Evolutionary conservation across 192 early-diverging fungal genomes (phyloP), one percentile per base, ranked within the genome.

Genomic region (Entomortierella parvispora): DNA sequence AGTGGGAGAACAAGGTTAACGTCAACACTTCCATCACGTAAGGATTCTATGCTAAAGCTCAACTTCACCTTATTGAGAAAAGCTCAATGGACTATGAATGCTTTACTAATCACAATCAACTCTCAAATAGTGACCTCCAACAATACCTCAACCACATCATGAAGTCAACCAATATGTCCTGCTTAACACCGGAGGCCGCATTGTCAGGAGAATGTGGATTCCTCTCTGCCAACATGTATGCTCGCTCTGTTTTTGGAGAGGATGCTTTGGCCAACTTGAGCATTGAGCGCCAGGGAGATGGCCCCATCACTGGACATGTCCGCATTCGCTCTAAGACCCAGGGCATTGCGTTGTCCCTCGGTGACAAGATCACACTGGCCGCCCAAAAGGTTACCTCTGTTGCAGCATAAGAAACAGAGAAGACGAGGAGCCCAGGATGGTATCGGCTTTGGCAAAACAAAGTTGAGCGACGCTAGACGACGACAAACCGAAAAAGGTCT

Each of bases 1-100:
- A 99, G 80, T 99, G 97, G 97, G 97, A 99, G 81, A 99, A 99
- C 86, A 98, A 98, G 88, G 96, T 99, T 63, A 95, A 95, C 58
- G 97, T 97, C 66, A 94, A 95, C 67, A 98, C 97, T 7, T 96
- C 92, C 51, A 92, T 94, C 65, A 90, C 89, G 91, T 93, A 74
- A 83, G 85, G 83, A 31, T 40, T 2, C 28, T 17, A 28, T 18
- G 15, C 34, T 10, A 29, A 2, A 2, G 4, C 22, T 58, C 53
- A n/a, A 29, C 15, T 43, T 15, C 1, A 2, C 52, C 12, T 29
- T 8, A 14, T 14, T 0, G 9, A 25, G 22, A 3, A 40, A 63
- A 26, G 8, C 46, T 40, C 12, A 31, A 29, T 10, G 2, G 17
- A 49, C 53, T 47, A 8, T 25, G 14, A 48, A 33, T 20, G 7